Percentiles rank a stretch among this genome's conserved stretches.
These are phyloP conservation scores for Citropsis articulata DNA, from an alignment of 345 rosid genomes.

Conservation along the genomic window DNA sequence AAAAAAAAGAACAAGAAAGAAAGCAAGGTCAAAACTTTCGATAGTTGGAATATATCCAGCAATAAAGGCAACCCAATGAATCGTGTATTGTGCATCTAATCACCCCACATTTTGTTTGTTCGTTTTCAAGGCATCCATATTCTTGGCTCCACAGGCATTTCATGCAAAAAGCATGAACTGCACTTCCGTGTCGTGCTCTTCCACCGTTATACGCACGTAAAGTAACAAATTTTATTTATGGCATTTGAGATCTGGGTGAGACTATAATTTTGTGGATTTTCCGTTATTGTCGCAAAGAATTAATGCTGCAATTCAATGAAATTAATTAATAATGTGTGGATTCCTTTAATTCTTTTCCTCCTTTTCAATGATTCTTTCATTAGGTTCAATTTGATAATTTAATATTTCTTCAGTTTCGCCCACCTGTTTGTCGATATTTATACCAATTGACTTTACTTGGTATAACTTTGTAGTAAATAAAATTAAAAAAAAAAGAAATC, in stretches of 20 bases:
- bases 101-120: neutral
- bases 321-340: neutral
- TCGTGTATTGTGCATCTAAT: neutral
- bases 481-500: no score
- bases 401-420: neutral
- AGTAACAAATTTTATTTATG: neutral
- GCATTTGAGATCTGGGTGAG: neutral
- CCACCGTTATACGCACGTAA: neutral
- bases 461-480: no score
- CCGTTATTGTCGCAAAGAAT: neutral
- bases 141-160: neutral
- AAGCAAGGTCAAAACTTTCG: neutral
- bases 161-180: neutral
- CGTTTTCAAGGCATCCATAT: neutral
- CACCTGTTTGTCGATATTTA: neutral
- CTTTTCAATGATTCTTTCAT: neutral
- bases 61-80: neutral
- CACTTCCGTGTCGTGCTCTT: neutral
- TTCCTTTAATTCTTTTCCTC: neutral
- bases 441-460: neutral
- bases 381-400: neutral
- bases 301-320: neutral
- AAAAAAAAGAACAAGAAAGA: no score
- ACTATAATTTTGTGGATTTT: no score
- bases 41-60: neutral